A percentile compares a stretch with the other conserved stretches of the same genome.
Conservation (phyloP, 805 yeast genomes). For the Teunomyces gatunensis region DNA sequence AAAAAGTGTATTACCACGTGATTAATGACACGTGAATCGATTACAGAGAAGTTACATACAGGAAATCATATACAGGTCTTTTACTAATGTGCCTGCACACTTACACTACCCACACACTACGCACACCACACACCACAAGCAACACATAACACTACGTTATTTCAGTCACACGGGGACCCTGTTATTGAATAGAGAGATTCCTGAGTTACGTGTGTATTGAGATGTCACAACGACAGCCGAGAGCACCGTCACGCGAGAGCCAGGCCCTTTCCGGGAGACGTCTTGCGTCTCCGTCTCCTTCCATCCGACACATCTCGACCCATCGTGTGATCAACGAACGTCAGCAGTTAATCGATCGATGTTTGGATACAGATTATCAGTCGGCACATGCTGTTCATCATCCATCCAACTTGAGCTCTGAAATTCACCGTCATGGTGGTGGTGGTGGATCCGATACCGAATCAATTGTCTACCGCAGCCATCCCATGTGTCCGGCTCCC, state of each 20-base stretch:
- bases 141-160: too few species aligned
- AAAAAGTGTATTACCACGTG: too few species aligned
- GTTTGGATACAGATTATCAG: background rate
- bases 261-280: background rate
- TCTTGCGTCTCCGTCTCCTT: conserved; percentile 10
- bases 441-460: conserved; percentile 4
- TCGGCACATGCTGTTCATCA: background rate
- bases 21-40: too few species aligned
- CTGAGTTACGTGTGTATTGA: background rate
- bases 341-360: conserved; percentile 10
- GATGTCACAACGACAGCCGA: background rate
- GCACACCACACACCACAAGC: too few species aligned
- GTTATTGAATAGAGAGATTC: too few species aligned
- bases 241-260: conserved; percentile 1
- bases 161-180: background rate
- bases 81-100: conserved; percentile 1
- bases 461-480: conserved; percentile 7
- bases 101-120: too few species aligned
- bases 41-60: background rate
- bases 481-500: background rate
- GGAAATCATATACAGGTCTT: background rate
- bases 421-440: background rate
- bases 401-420: background rate
- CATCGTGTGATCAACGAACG: conserved; percentile 17
- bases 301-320: conserved; percentile 18